Base-by-base conservation (phyloP, 2,329 filamentous ascomycete genomes). In the Paecilomyces variotii region DNA sequence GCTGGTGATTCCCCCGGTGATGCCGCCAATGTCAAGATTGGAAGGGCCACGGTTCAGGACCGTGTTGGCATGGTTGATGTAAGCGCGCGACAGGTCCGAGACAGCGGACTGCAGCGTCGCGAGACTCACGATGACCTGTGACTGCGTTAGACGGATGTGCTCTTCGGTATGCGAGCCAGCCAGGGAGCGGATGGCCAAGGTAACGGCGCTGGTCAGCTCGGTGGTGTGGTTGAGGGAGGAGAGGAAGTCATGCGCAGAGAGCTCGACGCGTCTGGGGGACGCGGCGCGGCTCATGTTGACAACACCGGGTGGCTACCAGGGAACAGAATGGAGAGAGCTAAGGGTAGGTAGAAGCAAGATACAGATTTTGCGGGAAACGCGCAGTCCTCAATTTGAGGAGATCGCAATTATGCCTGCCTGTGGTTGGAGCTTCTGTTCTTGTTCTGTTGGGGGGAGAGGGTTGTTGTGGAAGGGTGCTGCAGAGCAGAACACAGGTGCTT, bases 11-110 rank as follows among this genome's bases (percentile, higher is more conserved):
- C 76, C 74, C 25, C 61, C 61, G 53, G 65, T 65, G 58, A 68
- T 58, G 62, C 70, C 68, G 60, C 86, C 82, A 57, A 85, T 79
- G 59, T 81, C 80, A 56, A 82, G 76, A 30, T 83, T 71, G 28
- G 78, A 71, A 59, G 72, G 67, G 76, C 82, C 77, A 83, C 85
- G 65, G 50, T 87, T 87, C 27, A 96, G 83, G 54, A 96, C 84
- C 6, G 90, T 86, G 73, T 92, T 91, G 66, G 89, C 91, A 80
- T 96, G 91, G 71, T 90, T 88, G 70, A 95, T 84, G 77, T 96
- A 96, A 66, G 92, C 90, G 68, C 85, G 83, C 63, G 89, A 87
- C 67, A 96, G 87, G 60, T 87, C 87, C 69, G 89, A 87, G 71
- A 96, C 86, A 49, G 91, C 84, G 61, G 87, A 85, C 69, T 92